A percentile compares a stretch with the other conserved stretches of the same genome.
These are phyloP conservation scores for Trichosporon sp. DNA, from an alignment of 1,284 basidiomycete genomes.

Conservation along the genomic window DNA sequence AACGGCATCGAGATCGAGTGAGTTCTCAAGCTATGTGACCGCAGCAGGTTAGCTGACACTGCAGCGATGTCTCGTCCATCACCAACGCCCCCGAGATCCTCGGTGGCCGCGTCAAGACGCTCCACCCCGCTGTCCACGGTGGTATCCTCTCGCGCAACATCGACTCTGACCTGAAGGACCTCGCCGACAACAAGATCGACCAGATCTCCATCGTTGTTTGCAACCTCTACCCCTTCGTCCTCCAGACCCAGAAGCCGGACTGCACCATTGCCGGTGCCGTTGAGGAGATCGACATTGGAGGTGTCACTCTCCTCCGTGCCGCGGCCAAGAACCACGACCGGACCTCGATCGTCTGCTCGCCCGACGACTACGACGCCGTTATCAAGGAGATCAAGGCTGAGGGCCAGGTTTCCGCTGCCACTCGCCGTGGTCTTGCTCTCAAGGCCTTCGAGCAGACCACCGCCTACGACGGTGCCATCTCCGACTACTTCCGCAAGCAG, in stretches of 20 bases:
- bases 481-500: slow-evolving; percentile 94
- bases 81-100: slow-evolving; percentile 99
- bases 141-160: slow-evolving; percentile 90
- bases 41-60: not conserved
- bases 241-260: slow-evolving; percentile 82
- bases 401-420: slow-evolving; percentile 70
- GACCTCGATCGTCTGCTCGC: slow-evolving; percentile 89
- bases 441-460: slow-evolving; percentile 99
- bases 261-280: slow-evolving; percentile 91
- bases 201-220: slow-evolving; percentile 95
- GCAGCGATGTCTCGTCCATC: slow-evolving; percentile 94
- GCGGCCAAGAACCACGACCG: slow-evolving; percentile 98
- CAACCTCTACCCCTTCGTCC: slow-evolving; percentile 97
- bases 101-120: slow-evolving; percentile 95
- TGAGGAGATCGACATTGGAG: slow-evolving; percentile 98
- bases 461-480: slow-evolving; percentile 91
- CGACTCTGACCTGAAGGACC: slow-evolving; percentile 80
- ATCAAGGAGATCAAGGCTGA: slow-evolving; percentile 70
- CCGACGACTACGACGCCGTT: slow-evolving; percentile 87
- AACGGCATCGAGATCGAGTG: slow-evolving; percentile 88
- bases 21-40: slow-evolving; percentile 47
- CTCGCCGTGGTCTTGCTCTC: slow-evolving; percentile 81
- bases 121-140: slow-evolving; percentile 98
- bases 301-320: slow-evolving; percentile 94
- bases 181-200: slow-evolving; percentile 76